A percentile compares a stretch with the other conserved stretches of the same genome.
Evolutionary conservation across 2,329 filamentous ascomycete genomes (phyloP).

Genomic region (Penicillium sclerotiorum): DNA sequence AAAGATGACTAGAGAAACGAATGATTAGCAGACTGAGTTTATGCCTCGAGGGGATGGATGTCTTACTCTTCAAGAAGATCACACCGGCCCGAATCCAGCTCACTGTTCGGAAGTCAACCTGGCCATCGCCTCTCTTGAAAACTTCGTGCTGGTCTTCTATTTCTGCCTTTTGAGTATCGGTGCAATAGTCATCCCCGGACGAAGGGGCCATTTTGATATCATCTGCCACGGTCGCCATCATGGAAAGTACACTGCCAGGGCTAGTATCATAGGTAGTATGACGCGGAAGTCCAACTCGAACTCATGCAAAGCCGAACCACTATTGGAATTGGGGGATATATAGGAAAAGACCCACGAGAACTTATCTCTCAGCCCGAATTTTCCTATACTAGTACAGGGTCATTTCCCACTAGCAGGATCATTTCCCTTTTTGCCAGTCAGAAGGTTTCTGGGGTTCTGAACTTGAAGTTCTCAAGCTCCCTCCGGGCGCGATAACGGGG

Average conservation of each 20-base stretch:
- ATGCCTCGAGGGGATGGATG: neutral
- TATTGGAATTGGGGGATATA: too few relatives aligned
- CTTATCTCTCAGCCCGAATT: slow-evolving; percentile 13
- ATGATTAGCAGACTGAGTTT: neutral
- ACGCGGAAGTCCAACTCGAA: too few relatives aligned
- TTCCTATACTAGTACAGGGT: too few relatives aligned
- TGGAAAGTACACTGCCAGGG: too few relatives aligned
- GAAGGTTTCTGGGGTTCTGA: neutral
- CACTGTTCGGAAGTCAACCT: slow-evolving; percentile 58
- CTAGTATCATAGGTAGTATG: too few relatives aligned
- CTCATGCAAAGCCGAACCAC: too few relatives aligned
- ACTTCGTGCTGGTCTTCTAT: slow-evolving; percentile 44
- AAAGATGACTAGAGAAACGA: slow-evolving; percentile 27
- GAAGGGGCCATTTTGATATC: slow-evolving; percentile 18
- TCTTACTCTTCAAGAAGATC: slow-evolving; percentile 54
- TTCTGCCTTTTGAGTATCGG: slow-evolving; percentile 14
- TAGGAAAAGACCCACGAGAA: neutral
- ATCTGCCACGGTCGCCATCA: slow-evolving; percentile 11
- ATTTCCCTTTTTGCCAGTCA: neutral
- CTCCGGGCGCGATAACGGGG: slow-evolving; percentile 8
- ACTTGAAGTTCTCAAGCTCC: too few relatives aligned
- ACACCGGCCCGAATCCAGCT: slow-evolving; percentile 55
- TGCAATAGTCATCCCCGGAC: slow-evolving; percentile 1
- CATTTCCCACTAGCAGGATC: neutral
- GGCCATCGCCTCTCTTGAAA: slow-evolving; percentile 52